Conservation (phyloP, 805 yeast genomes). For the Cyberlindnera misumaiensis region DNA sequence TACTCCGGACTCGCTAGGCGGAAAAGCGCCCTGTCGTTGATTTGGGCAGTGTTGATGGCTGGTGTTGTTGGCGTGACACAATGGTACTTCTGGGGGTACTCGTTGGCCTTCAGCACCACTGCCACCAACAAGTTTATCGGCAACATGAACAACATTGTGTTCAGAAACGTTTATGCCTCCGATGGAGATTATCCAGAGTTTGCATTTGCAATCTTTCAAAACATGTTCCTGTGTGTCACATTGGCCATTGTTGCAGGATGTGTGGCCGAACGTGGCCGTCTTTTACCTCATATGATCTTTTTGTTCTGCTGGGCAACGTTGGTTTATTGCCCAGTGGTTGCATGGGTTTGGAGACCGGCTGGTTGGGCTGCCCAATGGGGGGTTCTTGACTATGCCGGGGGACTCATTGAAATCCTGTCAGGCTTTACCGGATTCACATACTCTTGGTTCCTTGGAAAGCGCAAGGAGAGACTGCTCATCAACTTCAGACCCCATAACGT, state of each 20-base stretch:
- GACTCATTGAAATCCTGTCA: constrained; percentile 89
- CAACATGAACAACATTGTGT: constrained; percentile 75
- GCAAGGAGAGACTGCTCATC: constrained; percentile 68
- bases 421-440: constrained; percentile 89
- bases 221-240: constrained; percentile 90
- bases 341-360: constrained; percentile 89
- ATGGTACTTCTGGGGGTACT: constrained; percentile 99
- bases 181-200: constrained; percentile 64
- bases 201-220: constrained; percentile 80
- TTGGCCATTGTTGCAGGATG: constrained; percentile 89
- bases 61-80: constrained; percentile 72
- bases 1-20: constrained; percentile 89
- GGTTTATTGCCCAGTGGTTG: constrained; percentile 91
- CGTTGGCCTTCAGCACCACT: constrained; percentile 76
- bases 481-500: constrained; percentile 95
- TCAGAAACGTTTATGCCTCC: constrained; percentile 56
- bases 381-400: constrained; percentile 94
- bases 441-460: constrained; percentile 71
- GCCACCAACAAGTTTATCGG: constrained; percentile 87
- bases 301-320: constrained; percentile 83
- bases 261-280: constrained; percentile 86
- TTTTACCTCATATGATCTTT: constrained; percentile 78
- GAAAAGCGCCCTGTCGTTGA: constrained; percentile 81
- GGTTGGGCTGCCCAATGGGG: constrained; percentile 96
- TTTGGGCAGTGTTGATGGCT: constrained; percentile 73